Base-by-base conservation (phyloP, 495 filamentous ascomycete genomes). In the Hypoxylon crocopeplum region DNA sequence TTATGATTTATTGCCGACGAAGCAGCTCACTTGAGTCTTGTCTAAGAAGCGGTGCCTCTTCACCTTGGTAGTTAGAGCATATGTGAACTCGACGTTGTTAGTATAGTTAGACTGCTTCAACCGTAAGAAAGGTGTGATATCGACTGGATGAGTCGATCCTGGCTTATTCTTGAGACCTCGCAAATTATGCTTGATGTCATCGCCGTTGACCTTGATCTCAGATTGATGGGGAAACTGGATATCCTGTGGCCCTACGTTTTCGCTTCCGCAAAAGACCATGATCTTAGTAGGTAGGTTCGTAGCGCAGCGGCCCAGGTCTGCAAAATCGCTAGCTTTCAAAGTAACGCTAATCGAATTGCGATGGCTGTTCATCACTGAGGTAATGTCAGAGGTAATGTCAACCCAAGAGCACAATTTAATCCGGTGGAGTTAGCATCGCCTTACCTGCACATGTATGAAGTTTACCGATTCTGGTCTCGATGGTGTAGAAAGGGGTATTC, bases 141-240 rank as follows among this genome's bases (percentile, higher is more conserved):
- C 94, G 13, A 89, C 92, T 5, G 94, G 94, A 47, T 89, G 84
- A 24, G 94, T 97, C 22, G 94, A 93, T 19, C 94, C 94, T 7
- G 94, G 89, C 67, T 92, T 93, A 69, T 96, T 96, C 71, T 98
- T 98, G 46, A 98, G 74, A 2, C 94, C 94, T 53, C 93, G 88
- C 41, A 94, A 80, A 66, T 97, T 98, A 10, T 87, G 85, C 66
- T 94, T 95, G 54, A 96, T 80, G 41, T 95, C 90, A 25, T 88
- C 89, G 19, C 86, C 82, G 65, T 98, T 98, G 30, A 95, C 86
- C 68, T 92, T 93, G 38, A 98, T 77, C 71, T 97, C 94, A 17
- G 93, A 86, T 74, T 97, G 91, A 56, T 92, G 84, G 0, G 94
- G 94, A 62, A 98, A 98, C 1, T 89, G 77, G 29, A 98, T 86